Evolutionary conservation across 1,284 basidiomycete species (phyloP), one percentile per base, ranked within the genome.

Genomic region (Cronartium quercuum): DNA sequence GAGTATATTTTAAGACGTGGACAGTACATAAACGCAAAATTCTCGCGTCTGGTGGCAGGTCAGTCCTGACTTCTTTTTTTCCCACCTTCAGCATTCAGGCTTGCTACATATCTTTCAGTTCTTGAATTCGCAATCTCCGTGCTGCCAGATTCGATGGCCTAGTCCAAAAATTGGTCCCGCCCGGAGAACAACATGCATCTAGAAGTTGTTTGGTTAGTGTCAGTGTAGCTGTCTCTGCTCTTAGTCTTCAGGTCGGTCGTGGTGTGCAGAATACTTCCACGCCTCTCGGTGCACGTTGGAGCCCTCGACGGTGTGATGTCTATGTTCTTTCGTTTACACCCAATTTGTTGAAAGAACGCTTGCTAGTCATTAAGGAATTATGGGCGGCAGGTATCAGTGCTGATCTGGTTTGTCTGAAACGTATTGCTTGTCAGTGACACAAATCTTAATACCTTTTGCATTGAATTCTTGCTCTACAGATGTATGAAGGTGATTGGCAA

Each of bases 361-460:
- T 93, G 24, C 90, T 93, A 79, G 85, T 92, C 15, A 89, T 88
- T 7, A 84, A 89, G 2, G 85, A 89, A 76, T 83, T 94, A 34
- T 94, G 92, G 91, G 85, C 88, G 77, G 85, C 91, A 78, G 87
- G 87, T 66, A 92, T 94, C 79, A 90, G 90, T 77, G 89, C 91
- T 0, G 92, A 94, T 82, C 83, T 94, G 76, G 91, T 92, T 87
- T 93, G 93, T 79, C 29, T 2, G 29, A 29, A 84, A 85, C 62
- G 83, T 29, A 29, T 29, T 2, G 1, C 29, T 29, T 29, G 29
- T 29, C 29, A 29, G 29, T 29, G 29, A 29, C 29, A 29, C 29
- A 2, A 29, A 29, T 29, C 29, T 29, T 2, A 29, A 29, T 29
- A 29, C 21, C 58, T 12, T 40, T 47, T 69, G 15, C 40, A 18